Evolutionary conservation across 139 green algal species (phyloP).

Genomic region (Coccomyxa sp.): DNA sequence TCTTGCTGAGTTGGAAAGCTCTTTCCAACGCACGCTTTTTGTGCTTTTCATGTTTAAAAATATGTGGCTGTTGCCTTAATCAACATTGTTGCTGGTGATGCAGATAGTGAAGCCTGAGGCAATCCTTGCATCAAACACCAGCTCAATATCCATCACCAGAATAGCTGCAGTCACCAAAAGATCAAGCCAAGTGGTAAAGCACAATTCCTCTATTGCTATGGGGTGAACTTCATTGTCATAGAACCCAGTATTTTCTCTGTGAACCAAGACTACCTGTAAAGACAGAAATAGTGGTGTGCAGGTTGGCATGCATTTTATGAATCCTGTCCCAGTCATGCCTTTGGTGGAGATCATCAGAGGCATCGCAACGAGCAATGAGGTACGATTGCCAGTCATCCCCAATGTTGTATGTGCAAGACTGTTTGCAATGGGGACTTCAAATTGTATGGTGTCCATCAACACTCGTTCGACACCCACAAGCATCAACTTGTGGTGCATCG

Average conservation of each 20-base stretch:
- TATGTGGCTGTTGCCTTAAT: no score
- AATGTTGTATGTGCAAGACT: not conserved
- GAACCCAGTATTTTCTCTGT: no score
- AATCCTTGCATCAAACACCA: constrained; percentile 90
- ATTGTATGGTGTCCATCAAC: no score
- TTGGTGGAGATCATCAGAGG: constrained; percentile 86
- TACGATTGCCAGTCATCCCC: not conserved
- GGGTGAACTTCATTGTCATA: no score
- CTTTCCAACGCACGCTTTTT: no score
- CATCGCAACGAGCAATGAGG: constrained; percentile 59
- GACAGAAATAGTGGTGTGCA: not conserved
- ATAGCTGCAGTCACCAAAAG: constrained; percentile 75
- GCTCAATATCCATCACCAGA: constrained; percentile 88
- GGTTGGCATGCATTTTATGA: constrained; percentile 87
- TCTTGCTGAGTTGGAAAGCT: constrained; percentile 23
- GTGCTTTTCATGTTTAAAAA: no score
- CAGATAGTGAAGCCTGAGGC: constrained; percentile 51
- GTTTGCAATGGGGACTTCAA: no score
- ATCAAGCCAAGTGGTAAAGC: constrained; percentile 60
- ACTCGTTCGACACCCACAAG: no score
- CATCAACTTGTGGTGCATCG: no score
- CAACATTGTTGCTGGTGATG: constrained; percentile 13
- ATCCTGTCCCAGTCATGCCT: constrained; percentile 76
- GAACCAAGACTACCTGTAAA: no score
- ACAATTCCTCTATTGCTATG: no score